phyloP scores from a whole-genome alignment of 2,329 filamentous ascomycete species.

The Penicillium digitatum region DNA sequence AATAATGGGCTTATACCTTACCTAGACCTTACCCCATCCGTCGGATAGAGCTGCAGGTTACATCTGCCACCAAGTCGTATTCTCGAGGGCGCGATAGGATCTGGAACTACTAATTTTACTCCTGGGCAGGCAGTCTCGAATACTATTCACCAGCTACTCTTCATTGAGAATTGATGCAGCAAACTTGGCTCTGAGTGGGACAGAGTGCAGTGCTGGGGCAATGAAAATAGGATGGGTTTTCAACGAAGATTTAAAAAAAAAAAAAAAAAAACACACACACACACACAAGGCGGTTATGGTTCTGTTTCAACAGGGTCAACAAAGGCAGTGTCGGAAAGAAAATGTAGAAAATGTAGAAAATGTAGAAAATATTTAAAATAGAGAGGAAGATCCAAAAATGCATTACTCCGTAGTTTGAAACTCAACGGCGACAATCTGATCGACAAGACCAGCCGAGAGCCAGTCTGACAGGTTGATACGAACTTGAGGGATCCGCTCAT shows the following conservation, averaged over 20 bases:
- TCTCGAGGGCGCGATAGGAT: background rate
- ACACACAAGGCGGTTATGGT: constrained; percentile 5
- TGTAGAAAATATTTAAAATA: constrained; percentile 16
- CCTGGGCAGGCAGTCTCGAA: background rate
- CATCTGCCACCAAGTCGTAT: constrained; percentile 8
- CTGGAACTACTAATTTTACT: background rate
- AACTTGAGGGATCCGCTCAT: constrained; percentile 16
- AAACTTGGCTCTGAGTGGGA: background rate
- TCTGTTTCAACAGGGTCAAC: constrained; percentile 4
- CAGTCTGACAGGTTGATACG: constrained; percentile 4
- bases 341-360: no score
- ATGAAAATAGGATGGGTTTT: background rate
- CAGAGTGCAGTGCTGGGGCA: background rate
- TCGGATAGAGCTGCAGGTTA: constrained; percentile 3
- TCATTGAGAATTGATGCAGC: background rate
- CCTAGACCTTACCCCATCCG: constrained; percentile 2
- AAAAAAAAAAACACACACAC: background rate
- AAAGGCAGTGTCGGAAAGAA: background rate
- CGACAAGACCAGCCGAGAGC: constrained; percentile 1
- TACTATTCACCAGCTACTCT: background rate
- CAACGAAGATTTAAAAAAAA: background rate
- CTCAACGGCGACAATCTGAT: constrained; percentile 18
- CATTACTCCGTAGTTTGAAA: constrained; percentile 10
- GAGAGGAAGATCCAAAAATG: background rate
- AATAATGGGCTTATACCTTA: background rate